Evolutionary conservation across 2,329 filamentous ascomycete genomes (phyloP).

Genomic region (Albophoma yamanashiensis): DNA sequence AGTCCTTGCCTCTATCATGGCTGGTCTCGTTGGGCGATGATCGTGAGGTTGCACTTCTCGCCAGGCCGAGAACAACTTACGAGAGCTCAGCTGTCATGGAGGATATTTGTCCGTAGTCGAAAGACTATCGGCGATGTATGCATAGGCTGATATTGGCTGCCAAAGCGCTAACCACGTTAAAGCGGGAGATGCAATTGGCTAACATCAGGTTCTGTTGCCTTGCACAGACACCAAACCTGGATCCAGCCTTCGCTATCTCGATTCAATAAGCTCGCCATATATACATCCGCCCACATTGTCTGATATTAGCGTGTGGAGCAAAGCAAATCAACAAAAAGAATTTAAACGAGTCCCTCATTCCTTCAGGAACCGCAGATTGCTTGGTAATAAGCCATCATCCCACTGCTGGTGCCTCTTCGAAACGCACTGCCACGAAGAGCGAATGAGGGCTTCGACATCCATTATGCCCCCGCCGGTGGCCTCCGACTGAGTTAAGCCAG

Average conservation of each 20-base stretch:
- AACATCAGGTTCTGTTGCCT: no score
- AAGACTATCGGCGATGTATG: neutral
- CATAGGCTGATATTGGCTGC: neutral
- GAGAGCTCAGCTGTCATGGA: neutral
- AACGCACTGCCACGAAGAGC: neutral
- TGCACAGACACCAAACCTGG: neutral
- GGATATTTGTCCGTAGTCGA: neutral
- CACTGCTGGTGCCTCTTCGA: neutral
- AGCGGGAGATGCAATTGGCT: neutral
- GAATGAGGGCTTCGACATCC: neutral
- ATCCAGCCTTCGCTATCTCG: neutral
- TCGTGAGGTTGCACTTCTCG: neutral
- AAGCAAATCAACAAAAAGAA: neutral
- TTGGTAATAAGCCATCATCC: slow-evolving; percentile 1
- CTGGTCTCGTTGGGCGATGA: neutral
- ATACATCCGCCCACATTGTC: neutral
- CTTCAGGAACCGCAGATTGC: neutral
- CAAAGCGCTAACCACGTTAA: neutral
- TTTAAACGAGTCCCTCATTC: neutral
- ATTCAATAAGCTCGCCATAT: neutral
- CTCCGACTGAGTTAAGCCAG: slow-evolving; percentile 20
- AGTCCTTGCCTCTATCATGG: no score
- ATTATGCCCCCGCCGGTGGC: neutral
- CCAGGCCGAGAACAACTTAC: neutral
- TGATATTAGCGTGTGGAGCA: neutral